These are phyloP conservation scores for Pestalotiopsis sp. DNA, from an alignment of 2,329 filamentous ascomycete species.

Conservation along the genomic window DNA sequence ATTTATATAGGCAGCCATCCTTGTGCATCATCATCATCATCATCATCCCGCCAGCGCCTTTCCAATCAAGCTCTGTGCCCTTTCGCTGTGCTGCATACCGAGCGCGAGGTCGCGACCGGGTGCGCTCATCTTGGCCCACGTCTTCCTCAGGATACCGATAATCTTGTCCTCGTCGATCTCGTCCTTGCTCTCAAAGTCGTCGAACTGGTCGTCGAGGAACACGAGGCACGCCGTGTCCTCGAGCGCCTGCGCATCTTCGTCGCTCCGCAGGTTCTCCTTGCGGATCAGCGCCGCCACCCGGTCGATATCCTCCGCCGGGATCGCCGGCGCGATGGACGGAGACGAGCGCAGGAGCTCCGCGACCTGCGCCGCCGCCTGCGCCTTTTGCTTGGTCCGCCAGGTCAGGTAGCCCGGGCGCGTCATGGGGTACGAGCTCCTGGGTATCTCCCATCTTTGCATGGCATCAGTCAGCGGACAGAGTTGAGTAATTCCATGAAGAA, in stretches of 20 bases:
- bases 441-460: slow-evolving; percentile 69
- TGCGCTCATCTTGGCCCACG: slow-evolving; percentile 74
- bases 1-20: not conserved
- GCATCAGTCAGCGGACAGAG: not conserved
- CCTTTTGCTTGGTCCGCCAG: slow-evolving; percentile 76
- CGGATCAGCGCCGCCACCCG: slow-evolving; percentile 71
- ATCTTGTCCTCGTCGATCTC: slow-evolving; percentile 76
- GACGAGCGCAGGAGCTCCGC: slow-evolving; percentile 52
- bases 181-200: slow-evolving; percentile 69
- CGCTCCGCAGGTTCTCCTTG: slow-evolving; percentile 70
- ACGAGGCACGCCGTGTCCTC: slow-evolving; percentile 88
- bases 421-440: slow-evolving; percentile 70
- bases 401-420: slow-evolving; percentile 74
- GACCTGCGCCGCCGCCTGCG: slow-evolving; percentile 56
- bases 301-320: slow-evolving; percentile 51
- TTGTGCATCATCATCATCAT: too few relatives aligned
- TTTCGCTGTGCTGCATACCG: slow-evolving; percentile 62
- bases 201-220: slow-evolving; percentile 85
- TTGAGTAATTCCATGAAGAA: not conserved
- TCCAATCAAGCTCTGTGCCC: slow-evolving; percentile 59
- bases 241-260: slow-evolving; percentile 70
- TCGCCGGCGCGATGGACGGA: slow-evolving; percentile 33
- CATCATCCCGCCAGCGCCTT: slow-evolving; percentile 54
- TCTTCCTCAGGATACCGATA: slow-evolving; percentile 68
- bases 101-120: slow-evolving; percentile 64